phyloP scores from a whole-genome alignment of 1,139 yeast species.

The Pichia sp. region DNA sequence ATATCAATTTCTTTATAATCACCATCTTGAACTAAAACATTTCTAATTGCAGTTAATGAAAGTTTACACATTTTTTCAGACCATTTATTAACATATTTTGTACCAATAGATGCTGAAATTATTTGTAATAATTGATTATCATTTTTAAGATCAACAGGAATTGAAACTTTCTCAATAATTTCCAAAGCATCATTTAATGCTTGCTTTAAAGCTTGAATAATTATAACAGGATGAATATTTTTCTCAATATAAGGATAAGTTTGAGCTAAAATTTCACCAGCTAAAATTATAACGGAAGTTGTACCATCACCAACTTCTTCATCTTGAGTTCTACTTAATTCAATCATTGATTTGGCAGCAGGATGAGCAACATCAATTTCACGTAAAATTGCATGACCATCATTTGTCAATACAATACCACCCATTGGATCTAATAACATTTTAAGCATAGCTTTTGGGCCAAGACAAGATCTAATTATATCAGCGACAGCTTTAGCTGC shows the following conservation, averaged over 20 bases:
- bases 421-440: conserved; percentile 99
- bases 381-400: conserved; percentile 89
- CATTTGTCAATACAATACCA: conserved; percentile 94
- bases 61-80: conserved; percentile 84
- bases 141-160: conserved; percentile 74
- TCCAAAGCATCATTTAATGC: conserved; percentile 89
- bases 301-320: conserved; percentile 99
- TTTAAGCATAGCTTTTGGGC: conserved; percentile 99
- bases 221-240: conserved; percentile 93
- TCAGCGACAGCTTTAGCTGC: conserved; percentile 99
- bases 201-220: conserved; percentile 87
- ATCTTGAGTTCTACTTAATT: conserved; percentile 93
- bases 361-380: conserved; percentile 94
- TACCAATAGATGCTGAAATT: conserved; percentile 89
- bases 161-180: conserved; percentile 76
- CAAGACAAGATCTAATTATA: conserved; percentile 93
- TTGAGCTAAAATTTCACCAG: conserved; percentile 95
- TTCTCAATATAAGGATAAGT: conserved; percentile 90
- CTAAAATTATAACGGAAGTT: conserved; percentile 87
- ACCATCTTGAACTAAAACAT: conserved; percentile 64
- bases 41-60: conserved; percentile 81
- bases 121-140: conserved; percentile 83
- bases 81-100: conserved; percentile 92
- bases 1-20: conserved; percentile 80
- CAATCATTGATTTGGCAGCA: conserved; percentile 98